Evolutionary conservation across 2,329 filamentous ascomycete species (phyloP).

Genomic region (Berkeleyomyces basicola): DNA sequence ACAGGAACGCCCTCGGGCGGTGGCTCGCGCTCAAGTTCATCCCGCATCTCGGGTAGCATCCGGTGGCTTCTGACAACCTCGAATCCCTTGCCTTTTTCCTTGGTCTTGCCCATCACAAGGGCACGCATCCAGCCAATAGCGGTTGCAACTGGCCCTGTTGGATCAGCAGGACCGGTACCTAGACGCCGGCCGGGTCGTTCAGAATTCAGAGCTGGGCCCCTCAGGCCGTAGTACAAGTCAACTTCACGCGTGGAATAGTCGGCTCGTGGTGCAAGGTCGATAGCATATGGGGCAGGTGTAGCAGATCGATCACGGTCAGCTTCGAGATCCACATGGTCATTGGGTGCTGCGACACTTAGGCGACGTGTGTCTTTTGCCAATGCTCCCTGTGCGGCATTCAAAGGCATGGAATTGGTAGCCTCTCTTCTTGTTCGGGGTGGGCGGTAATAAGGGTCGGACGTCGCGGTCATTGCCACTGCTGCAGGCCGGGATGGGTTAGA

Average conservation of each 20-base stretch:
- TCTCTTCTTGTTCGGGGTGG: slow-evolving; percentile 58
- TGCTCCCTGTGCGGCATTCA: slow-evolving; percentile 4
- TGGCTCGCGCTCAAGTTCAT: slow-evolving; percentile 46
- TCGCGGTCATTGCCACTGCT: slow-evolving; percentile 31
- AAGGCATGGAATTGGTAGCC: slow-evolving; percentile 27
- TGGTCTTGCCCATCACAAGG: slow-evolving; percentile 67
- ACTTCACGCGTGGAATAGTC: slow-evolving; percentile 92
- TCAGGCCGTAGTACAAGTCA: slow-evolving; percentile 79
- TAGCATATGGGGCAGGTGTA: slow-evolving; percentile 27
- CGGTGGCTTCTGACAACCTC: slow-evolving; percentile 85
- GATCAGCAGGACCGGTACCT: slow-evolving; percentile 87
- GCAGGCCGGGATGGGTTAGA: slow-evolving; percentile 32
- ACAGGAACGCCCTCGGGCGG: slow-evolving; percentile 51
- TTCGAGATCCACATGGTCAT: slow-evolving; percentile 27
- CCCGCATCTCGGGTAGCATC: slow-evolving; percentile 44
- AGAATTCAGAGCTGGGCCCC: slow-evolving; percentile 72
- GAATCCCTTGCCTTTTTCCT: slow-evolving; percentile 91
- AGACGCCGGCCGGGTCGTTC: slow-evolving; percentile 67
- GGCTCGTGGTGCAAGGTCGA: slow-evolving; percentile 41
- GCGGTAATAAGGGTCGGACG: slow-evolving; percentile 69
- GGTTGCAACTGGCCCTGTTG: slow-evolving; percentile 76
- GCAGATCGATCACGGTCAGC: slow-evolving; percentile 27
- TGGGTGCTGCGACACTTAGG: slow-evolving; percentile 22
- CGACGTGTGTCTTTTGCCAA: slow-evolving; percentile 23
- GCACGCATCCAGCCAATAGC: slow-evolving; percentile 79